These are phyloP conservation scores for Linderina pennispora DNA, from an alignment of 192 early-diverging fungal species.

Conservation along the genomic window DNA sequence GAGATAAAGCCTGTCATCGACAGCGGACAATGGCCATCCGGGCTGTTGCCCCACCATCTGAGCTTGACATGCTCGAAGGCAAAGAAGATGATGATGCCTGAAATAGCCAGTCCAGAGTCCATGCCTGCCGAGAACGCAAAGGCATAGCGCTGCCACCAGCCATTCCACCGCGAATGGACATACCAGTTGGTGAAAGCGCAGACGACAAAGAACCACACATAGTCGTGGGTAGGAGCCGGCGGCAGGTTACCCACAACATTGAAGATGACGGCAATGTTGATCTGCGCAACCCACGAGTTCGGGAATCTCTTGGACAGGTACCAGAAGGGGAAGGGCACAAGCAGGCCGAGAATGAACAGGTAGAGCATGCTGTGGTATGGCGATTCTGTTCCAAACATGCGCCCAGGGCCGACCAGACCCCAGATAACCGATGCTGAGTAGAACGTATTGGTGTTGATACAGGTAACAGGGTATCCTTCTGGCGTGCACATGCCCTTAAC, in stretches of 20 bases:
- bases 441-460: conserved; percentile 55
- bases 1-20: conserved; percentile 4
- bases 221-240: conserved; percentile 50
- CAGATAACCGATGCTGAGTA: conserved; percentile 72
- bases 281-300: conserved; percentile 52
- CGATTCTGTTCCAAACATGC: conserved; percentile 58
- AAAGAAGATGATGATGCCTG: conserved; percentile 41
- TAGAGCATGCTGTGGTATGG: conserved; percentile 47
- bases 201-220: conserved; percentile 47
- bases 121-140: conserved; percentile 53
- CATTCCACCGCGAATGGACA: conserved; percentile 56
- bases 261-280: conserved; percentile 67
- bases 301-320: conserved; percentile 56
- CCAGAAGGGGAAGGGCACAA: conserved; percentile 69
- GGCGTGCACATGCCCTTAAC: conserved; percentile 53
- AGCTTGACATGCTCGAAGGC: conserved; percentile 31
- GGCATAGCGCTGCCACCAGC: conserved; percentile 58
- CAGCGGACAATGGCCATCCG: conserved; percentile 29
- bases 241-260: conserved; percentile 56
- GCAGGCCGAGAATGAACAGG: conserved; percentile 55
- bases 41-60: conserved; percentile 44
- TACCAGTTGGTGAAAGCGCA: conserved; percentile 68
- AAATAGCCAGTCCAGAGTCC: conserved; percentile 48
- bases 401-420: conserved; percentile 69
- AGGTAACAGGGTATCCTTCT: conserved; percentile 58